phyloP scores from a whole-genome alignment of 2,329 filamentous ascomycete species.

The Berkeleyomyces rouxiae region DNA sequence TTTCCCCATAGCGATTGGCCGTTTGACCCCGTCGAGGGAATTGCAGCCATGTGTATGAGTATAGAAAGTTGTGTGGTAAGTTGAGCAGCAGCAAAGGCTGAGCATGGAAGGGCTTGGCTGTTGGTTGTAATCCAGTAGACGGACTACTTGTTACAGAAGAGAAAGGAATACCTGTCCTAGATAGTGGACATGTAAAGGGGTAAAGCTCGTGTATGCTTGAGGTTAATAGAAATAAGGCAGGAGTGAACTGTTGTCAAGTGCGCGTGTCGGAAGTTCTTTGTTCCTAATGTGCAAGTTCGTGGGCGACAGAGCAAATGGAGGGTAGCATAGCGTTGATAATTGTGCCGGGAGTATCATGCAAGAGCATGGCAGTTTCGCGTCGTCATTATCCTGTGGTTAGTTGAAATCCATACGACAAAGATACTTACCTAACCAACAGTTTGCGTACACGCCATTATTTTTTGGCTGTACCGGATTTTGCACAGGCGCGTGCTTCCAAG shows the following conservation, averaged over 20 bases:
- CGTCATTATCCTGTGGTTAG: too few relatives aligned
- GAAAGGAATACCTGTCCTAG: neutral
- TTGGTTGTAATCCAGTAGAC: neutral
- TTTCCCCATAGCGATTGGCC: neutral
- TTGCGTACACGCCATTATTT: too few relatives aligned
- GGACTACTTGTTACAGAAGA: neutral
- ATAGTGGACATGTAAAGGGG: neutral
- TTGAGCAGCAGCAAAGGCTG: neutral
- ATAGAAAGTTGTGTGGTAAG: neutral
- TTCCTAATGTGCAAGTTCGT: too few relatives aligned
- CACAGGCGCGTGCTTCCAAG: too few relatives aligned
- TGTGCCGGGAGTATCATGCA: too few relatives aligned
- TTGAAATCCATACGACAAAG: too few relatives aligned
- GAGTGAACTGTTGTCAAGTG: neutral
- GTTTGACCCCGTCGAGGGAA: neutral
- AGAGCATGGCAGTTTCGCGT: too few relatives aligned
- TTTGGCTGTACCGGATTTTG: too few relatives aligned
- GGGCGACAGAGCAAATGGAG: too few relatives aligned
- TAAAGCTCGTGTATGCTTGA: neutral
- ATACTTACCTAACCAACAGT: too few relatives aligned
- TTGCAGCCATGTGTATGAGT: neutral
- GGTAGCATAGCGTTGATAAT: too few relatives aligned
- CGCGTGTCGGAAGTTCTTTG: neutral
- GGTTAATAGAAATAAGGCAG: neutral
- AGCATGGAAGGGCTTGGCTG: neutral